These are phyloP conservation scores for Eimeria acervulina DNA, from an alignment of 169 alveolate genomes.

Conservation along the genomic window DNA sequence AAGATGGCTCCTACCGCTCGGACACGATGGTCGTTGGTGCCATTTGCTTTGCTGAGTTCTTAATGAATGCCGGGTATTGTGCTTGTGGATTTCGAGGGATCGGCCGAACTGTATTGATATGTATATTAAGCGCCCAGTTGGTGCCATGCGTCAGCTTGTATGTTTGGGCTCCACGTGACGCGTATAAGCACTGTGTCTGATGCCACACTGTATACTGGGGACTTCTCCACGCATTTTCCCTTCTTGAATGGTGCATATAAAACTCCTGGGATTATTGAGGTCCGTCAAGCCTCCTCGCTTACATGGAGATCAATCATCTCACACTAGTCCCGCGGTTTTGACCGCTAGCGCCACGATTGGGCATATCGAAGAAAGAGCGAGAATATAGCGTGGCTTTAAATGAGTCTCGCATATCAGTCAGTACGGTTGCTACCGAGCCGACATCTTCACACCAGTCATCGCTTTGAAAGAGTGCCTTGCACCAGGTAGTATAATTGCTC, in stretches of 20 bases:
- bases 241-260: background rate
- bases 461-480: background rate
- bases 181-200: background rate
- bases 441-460: too few species aligned
- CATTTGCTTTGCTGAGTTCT: background rate
- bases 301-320: background rate
- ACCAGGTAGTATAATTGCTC: background rate
- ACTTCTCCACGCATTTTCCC: background rate
- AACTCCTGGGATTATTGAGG: background rate
- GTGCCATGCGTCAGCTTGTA: background rate
- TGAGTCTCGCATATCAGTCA: background rate
- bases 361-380: background rate
- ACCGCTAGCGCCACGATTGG: background rate
- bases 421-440: background rate
- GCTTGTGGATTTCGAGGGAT: background rate
- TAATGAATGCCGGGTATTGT: background rate
- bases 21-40: background rate
- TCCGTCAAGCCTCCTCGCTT: background rate
- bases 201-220: background rate
- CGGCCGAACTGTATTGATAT: background rate
- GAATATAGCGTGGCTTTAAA: background rate
- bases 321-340: background rate
- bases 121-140: background rate
- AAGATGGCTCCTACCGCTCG: background rate
- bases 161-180: background rate